These are phyloP conservation scores for Mucor lusitanicus DNA, from an alignment of 371 early-diverging fungal species.

Conservation along the genomic window DNA sequence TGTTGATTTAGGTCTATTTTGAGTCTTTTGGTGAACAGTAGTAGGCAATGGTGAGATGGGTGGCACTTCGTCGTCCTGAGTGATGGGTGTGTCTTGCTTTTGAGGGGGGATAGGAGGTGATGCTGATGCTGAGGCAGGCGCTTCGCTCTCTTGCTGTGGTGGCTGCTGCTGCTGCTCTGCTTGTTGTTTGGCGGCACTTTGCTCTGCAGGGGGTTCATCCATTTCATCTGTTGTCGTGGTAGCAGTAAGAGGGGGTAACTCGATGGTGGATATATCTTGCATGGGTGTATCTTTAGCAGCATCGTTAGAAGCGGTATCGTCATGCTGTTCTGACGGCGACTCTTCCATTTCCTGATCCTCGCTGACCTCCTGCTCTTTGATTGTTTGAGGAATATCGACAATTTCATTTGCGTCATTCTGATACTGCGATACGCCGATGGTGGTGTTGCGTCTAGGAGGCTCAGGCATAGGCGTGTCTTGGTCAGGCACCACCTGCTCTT, in stretches of 20 bases:
- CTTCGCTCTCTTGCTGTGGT: conserved; percentile 8
- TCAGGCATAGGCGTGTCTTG: conserved; percentile 7
- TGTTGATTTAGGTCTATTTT: conserved; percentile 18
- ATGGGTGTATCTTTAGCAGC: background rate
- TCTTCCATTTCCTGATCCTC: conserved; percentile 3
- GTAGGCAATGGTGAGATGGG: conserved; percentile 9
- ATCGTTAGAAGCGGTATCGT: background rate
- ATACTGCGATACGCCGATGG: conserved; percentile 5
- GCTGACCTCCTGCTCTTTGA: conserved; percentile 9
- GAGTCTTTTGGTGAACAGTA: conserved; percentile 3
- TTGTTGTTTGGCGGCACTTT: background rate
- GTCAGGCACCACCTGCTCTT: conserved; percentile 8
- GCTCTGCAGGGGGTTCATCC: background rate
- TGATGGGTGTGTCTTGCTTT: background rate
- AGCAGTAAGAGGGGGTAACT: background rate
- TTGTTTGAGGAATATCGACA: background rate
- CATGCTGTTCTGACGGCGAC: background rate
- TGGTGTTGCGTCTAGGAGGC: conserved; percentile 12
- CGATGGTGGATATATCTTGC: background rate
- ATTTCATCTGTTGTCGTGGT: background rate
- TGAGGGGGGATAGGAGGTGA: conserved; percentile 2
- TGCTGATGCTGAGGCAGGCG: too few relatives aligned
- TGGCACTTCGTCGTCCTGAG: background rate
- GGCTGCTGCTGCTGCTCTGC: background rate
- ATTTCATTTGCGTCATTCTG: background rate